Conservation (phyloP, 768 basidiomycete genomes). For the Mycena capillaripes region DNA sequence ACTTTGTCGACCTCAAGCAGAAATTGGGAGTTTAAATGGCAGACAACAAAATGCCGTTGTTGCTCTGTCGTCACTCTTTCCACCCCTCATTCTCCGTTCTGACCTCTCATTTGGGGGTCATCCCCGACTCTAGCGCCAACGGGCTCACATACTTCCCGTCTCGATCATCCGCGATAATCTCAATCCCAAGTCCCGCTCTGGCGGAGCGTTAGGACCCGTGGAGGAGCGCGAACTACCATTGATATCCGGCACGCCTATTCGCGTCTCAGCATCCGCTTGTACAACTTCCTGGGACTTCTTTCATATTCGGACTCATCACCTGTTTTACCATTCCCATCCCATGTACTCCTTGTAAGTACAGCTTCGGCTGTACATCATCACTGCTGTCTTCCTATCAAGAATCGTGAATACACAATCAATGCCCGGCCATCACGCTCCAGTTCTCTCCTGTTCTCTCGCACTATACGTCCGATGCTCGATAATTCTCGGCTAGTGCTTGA, state of each 20-base stretch:
- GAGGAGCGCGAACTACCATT: slow-evolving; percentile 23
- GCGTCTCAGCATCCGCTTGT: slow-evolving; percentile 33
- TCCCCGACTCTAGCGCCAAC: slow-evolving; percentile 29
- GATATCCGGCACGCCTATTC: slow-evolving; percentile 36
- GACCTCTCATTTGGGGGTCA: not conserved
- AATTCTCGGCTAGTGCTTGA: slow-evolving; percentile 17
- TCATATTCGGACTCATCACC: slow-evolving; percentile 26
- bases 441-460: not conserved
- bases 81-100: not conserved
- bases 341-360: slow-evolving; percentile 29
- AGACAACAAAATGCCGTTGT: slow-evolving; percentile 15
- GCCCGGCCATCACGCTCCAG: slow-evolving; percentile 21
- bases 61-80: slow-evolving; percentile 15
- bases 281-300: slow-evolving; percentile 27
- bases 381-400: too few relatives aligned
- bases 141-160: slow-evolving; percentile 19
- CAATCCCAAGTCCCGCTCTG: slow-evolving; percentile 20
- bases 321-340: slow-evolving; percentile 15
- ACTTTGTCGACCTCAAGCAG: slow-evolving; percentile 68
- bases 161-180: slow-evolving; percentile 33
- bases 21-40: slow-evolving; percentile 64
- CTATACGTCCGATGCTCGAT: not conserved
- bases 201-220: slow-evolving; percentile 15
- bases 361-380: slow-evolving; percentile 31
- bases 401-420: slow-evolving; percentile 1